Evolutionary conservation across 352 stramenopile species (phyloP), one percentile per base, ranked within the genome.

Genomic region (Globisporangium radiosum): DNA sequence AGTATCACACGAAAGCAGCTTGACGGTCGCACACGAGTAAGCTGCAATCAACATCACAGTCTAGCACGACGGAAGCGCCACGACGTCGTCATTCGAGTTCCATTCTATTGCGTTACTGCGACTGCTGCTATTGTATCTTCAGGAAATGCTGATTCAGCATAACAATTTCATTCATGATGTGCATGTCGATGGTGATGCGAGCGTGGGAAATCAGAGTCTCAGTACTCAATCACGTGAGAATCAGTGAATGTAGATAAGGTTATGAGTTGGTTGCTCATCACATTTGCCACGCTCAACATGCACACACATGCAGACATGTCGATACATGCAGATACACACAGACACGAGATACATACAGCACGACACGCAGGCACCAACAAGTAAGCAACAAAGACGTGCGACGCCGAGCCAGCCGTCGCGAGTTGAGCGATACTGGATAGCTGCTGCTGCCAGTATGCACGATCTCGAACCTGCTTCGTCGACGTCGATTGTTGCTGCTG

Each of bases 241-340:
- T 84, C 70, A 77, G 66, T 78, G 73, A 84, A 84, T 84, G 72
- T 81, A 84, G 75, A 84, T 84, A 84, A 84, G 72, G 52, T 52
- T 56, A 7, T 33, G 10, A 51, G 17, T 69, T 76, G 56, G 52
- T 38, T 62, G 57, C 52, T 62, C 63, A 61, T 69, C 63, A 58
- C 48, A 11, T 65, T 40, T 56, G 49, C 55, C 45, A 54, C 57
- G n/a, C 45, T n/a, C 40, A 36, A 36, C 4, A 44, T 17, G 7
- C 45, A 14, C 36, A 42, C 33, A 50, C 38, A 61, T 42, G 15
- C 42, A 58, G 4, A 36, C 53, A 40, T 5, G 9, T 4, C n/a
- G 15, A 47, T 0, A 56, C 11, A 55, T 48, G 17, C 47, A 60
- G 10, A 42, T 10, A 13, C 52, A 49, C 10, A 14, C 45, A 47